phyloP scores from a whole-genome alignment of 2,329 filamentous ascomycete genomes.

The Aspergillus cejpii region DNA sequence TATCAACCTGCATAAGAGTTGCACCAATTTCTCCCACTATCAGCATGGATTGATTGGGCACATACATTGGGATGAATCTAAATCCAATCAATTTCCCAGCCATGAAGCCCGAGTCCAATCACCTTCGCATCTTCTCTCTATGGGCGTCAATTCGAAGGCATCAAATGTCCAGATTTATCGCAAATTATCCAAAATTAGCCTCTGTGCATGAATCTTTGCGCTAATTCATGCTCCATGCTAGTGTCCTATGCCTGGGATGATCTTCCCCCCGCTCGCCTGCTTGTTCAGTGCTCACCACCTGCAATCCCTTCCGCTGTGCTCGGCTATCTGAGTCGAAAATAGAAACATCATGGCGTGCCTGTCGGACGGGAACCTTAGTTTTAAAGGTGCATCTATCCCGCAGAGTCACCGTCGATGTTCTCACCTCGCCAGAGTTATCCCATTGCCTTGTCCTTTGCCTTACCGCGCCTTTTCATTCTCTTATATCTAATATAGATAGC shows the following conservation, averaged over 20 bases:
- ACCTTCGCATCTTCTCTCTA: slow-evolving; percentile 7
- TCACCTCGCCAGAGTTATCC: slow-evolving; percentile 14
- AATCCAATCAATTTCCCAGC: slow-evolving; percentile 17
- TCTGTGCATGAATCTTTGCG: slow-evolving; percentile 9
- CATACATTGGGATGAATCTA: slow-evolving; percentile 9
- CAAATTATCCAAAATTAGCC: slow-evolving; percentile 23
- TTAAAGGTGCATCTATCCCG: slow-evolving; percentile 22
- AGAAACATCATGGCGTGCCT: slow-evolving; percentile 18
- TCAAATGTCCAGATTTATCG: slow-evolving; percentile 6
- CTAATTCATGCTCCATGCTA: slow-evolving; percentile 8
- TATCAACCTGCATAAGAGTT: not conserved
- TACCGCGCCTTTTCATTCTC: slow-evolving; percentile 23
- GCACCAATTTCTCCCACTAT: slow-evolving; percentile 1
- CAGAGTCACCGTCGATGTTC: slow-evolving; percentile 8
- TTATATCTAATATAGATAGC: slow-evolving; percentile 28
- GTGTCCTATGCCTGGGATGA: slow-evolving; percentile 9
- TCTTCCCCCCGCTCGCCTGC: slow-evolving; percentile 10
- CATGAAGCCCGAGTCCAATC: slow-evolving; percentile 13
- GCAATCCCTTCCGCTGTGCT: slow-evolving; percentile 10
- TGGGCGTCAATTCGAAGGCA: slow-evolving; percentile 14
- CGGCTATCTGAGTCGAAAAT: slow-evolving; percentile 19
- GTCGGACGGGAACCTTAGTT: slow-evolving; percentile 9
- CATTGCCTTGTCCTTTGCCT: slow-evolving; percentile 17
- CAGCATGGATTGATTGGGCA: slow-evolving; percentile 8
- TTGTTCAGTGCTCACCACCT: slow-evolving; percentile 11